Conservation (phyloP, 306 rosid genomes). For the Hippophae gyantsensis region DNA sequence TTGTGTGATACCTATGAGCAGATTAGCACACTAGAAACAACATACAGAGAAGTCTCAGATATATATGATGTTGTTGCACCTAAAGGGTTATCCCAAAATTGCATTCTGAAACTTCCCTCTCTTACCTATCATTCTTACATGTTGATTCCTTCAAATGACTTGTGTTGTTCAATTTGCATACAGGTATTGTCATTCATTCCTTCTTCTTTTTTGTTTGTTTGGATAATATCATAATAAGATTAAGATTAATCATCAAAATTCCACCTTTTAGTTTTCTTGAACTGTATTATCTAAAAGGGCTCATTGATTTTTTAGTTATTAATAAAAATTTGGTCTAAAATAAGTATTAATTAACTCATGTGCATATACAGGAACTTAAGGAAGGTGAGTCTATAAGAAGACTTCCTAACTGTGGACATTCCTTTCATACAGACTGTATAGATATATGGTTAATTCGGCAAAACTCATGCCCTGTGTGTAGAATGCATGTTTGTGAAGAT, state of each 20-base stretch:
- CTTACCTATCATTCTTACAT: conserved; percentile 12
- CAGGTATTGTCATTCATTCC: conserved; percentile 20
- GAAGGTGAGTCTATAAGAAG: conserved; percentile 32
- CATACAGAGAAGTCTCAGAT: conserved; percentile 26
- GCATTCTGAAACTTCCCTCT: conserved; percentile 27
- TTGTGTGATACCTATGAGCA: conserved; percentile 7
- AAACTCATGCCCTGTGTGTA: conserved; percentile 43
- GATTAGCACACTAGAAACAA: conserved; percentile 25
- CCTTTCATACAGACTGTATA: conserved; percentile 40
- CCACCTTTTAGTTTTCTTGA: too few relatives aligned
- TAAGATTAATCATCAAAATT: background rate
- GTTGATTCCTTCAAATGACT: conserved; percentile 11
- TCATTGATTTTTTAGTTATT: too few relatives aligned
- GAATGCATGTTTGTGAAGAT: conserved; percentile 12
- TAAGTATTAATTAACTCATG: background rate
- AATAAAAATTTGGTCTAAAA: too few relatives aligned
- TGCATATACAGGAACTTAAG: conserved; percentile 26
- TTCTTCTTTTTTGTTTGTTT: too few relatives aligned
- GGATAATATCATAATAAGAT: background rate
- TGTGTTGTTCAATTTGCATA: conserved; percentile 44
- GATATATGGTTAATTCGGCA: conserved; percentile 39
- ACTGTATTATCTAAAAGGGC: too few relatives aligned
- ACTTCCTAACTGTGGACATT: conserved; percentile 42
- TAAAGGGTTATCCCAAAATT: conserved; percentile 25
- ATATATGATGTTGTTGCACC: conserved; percentile 16